Base-by-base conservation (phyloP, 176 grass and related monocot species). In the Oryza meridionalis region DNA sequence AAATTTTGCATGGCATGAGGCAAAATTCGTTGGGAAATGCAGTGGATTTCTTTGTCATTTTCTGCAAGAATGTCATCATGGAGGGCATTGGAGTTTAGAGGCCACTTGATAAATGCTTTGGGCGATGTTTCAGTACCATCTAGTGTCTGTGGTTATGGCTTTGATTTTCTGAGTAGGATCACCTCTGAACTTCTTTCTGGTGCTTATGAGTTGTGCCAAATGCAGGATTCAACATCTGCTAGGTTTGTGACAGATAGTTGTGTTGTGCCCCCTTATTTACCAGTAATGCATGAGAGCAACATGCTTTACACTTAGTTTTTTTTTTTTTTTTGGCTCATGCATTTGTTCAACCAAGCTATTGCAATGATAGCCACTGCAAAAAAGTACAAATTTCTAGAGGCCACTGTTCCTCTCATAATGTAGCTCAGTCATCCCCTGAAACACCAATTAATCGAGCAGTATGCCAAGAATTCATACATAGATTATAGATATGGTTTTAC, bases 131-230 rank as follows among this genome's bases (percentile, higher is more conserved):
- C 51, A 24, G 26, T 72, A 42, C 35, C 10, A 42, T 76, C 26
- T 51, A 69, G 19, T 67, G 6, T 25, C 42, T 77, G 31, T 81
- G 82, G 19, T 50, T 33, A n/a, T 53, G 25, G 6, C 53, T 53
- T 33, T 77, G 49, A 8, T n/a, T 61, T 75, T 62, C 1, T 35
- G 24, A 42, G 22, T 31, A 10, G 19, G 4, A 45, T 85, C 44
- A 26, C 31, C 19, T 76, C 59, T 77, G 53, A 11, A 69, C 19
- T 87, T 77, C 74, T 69, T 69, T 46, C 25, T 73, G 38, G 26
- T 80, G 51, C 37, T 76, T 42, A 55, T 19, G 5, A 81, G 58
- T 62, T 46, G 4, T n/a, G 29, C 3, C 75, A 78, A 17, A 65
- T 81, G 16, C 42, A 53, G 26, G 7, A 6, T 72, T 51, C 1